Evolutionary conservation across 495 filamentous ascomycete genomes (phyloP).

Genomic region (Clohesyomyces aquaticus): DNA sequence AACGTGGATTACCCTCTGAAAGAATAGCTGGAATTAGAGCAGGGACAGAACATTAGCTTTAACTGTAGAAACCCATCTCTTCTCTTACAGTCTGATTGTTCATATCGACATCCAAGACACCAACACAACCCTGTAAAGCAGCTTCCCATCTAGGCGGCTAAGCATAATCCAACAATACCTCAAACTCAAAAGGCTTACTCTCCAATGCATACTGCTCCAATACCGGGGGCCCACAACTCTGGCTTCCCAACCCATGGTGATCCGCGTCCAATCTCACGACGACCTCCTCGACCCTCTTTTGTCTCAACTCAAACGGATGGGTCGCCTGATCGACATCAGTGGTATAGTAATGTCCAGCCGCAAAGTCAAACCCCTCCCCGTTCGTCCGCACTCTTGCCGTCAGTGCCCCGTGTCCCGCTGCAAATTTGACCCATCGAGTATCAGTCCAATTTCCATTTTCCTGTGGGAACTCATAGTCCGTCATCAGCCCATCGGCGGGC

Average conservation of each 20-base stretch:
- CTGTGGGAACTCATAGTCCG: constrained; percentile 65
- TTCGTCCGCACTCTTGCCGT: constrained; percentile 37
- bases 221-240: neutral
- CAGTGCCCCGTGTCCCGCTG: constrained; percentile 38
- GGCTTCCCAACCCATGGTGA: constrained; percentile 48
- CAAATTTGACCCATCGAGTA: constrained; percentile 61
- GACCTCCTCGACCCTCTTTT: constrained; percentile 54
- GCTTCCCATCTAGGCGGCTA: too few relatives aligned
- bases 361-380: constrained; percentile 55
- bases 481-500: constrained; percentile 53
- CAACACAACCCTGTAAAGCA: too few relatives aligned
- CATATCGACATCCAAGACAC: too few relatives aligned
- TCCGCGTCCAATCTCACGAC: constrained; percentile 61
- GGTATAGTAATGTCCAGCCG: constrained; percentile 56
- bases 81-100: too few relatives aligned
- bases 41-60: too few relatives aligned
- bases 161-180: too few relatives aligned
- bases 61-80: too few relatives aligned
- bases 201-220: too few relatives aligned
- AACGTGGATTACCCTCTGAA: too few relatives aligned
- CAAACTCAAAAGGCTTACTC: too few relatives aligned
- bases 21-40: too few relatives aligned
- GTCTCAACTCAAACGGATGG: constrained; percentile 64
- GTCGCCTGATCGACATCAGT: constrained; percentile 57
- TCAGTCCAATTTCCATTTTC: constrained; percentile 66